Evolutionary conservation across 2,329 filamentous ascomycete genomes (phyloP).

Genomic region (Dothiorella sarmentorum): DNA sequence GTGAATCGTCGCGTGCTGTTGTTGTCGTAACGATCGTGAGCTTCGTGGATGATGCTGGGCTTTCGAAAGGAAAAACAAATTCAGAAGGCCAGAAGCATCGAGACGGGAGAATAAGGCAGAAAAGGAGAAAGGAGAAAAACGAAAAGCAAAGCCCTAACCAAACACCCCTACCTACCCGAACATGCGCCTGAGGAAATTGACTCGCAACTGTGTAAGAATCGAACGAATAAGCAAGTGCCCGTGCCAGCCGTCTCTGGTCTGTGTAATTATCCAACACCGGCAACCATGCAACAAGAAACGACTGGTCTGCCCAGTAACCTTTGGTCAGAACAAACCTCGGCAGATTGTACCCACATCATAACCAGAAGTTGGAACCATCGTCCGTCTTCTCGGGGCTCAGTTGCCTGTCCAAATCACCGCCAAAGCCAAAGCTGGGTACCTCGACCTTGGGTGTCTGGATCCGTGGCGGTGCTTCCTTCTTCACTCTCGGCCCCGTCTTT

Average conservation of each 20-base stretch:
- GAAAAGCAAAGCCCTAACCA: slow-evolving; percentile 3
- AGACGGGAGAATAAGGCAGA: not conserved
- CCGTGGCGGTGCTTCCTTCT: slow-evolving; percentile 36
- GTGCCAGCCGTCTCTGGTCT: slow-evolving; percentile 2
- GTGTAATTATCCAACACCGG: slow-evolving; percentile 1
- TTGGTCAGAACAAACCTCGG: not conserved
- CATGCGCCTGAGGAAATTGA: not conserved
- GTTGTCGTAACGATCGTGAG: slow-evolving; percentile 14
- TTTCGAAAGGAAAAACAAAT: not conserved
- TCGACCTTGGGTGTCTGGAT: slow-evolving; percentile 39
- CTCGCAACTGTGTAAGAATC: not conserved
- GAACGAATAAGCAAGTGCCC: not conserved
- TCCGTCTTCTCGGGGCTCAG: slow-evolving; percentile 5
- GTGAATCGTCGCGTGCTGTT: slow-evolving; percentile 14
- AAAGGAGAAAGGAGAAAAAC: not conserved
- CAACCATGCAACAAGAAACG: not conserved
- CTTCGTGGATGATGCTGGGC: slow-evolving; percentile 11
- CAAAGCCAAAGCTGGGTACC: slow-evolving; percentile 20
- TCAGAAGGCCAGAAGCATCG: not conserved
- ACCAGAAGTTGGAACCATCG: slow-evolving; percentile 6
- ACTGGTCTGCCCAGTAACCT: not conserved
- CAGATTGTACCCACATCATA: not conserved
- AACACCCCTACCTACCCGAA: slow-evolving; percentile 12
- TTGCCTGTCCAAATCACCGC: slow-evolving; percentile 10
- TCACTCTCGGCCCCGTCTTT: slow-evolving; percentile 25